Conservation (phyloP, 2,329 filamentous ascomycete genomes). For the Chrysosporium keratinophilum region DNA sequence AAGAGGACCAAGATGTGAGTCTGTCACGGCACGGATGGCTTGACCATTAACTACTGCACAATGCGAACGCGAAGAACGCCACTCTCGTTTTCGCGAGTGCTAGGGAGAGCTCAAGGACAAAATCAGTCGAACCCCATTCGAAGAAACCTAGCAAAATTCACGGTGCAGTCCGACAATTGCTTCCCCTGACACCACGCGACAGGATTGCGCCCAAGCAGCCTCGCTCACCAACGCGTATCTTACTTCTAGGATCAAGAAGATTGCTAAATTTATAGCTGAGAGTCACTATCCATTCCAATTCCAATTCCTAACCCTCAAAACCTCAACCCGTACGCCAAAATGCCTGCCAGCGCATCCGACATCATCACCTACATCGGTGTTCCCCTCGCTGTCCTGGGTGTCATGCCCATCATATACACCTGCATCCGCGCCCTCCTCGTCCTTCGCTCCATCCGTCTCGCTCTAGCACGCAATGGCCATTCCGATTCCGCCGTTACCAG, state of each 20-base stretch:
- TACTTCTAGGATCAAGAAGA: too few relatives aligned
- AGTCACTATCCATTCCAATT: not conserved
- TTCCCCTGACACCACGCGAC: too few relatives aligned
- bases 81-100: not conserved
- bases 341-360: constrained; percentile 30
- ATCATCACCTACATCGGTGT: constrained; percentile 50
- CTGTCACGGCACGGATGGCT: not conserved
- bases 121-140: too few relatives aligned
- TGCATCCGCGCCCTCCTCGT: constrained; percentile 51
- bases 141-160: too few relatives aligned
- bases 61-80: not conserved
- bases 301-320: not conserved
- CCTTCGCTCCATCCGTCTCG: constrained; percentile 50
- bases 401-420: constrained; percentile 58
- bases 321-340: not conserved
- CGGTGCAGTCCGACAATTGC: too few relatives aligned
- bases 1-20: not conserved
- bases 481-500: constrained; percentile 49
- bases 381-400: constrained; percentile 49
- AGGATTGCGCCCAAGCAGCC: too few relatives aligned
- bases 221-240: too few relatives aligned
- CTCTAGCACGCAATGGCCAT: constrained; percentile 45
- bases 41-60: not conserved
- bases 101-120: too few relatives aligned
- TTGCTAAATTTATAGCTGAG: not conserved